Evolutionary conservation across 108 stramenopile species (phyloP), one percentile per base, ranked within the genome.

Genomic region (Cylindrotheca closterium): DNA sequence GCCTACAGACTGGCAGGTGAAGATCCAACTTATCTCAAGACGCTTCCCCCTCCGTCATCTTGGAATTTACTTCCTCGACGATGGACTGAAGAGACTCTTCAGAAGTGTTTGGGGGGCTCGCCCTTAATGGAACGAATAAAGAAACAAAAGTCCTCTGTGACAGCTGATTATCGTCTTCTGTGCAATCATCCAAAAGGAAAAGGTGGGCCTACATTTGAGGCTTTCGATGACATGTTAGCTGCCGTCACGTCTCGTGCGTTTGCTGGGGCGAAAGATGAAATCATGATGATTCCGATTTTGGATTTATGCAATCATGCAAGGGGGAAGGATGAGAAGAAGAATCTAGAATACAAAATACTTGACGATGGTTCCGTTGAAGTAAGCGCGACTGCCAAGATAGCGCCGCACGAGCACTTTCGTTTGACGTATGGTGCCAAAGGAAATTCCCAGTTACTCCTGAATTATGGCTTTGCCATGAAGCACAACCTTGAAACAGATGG

Each of bases 401-500:
- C 7, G 15, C 10, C 37, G 15, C 37, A 42, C 37, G 67, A 71
- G 21, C 62, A 47, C 23, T 68, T 93, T 30, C 69, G 75, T 28
- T 73, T 89, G 53, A 89, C 92, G 2, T 93, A 93, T 55, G 92
- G 92, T 25, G 92, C 92, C 46, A 73, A 79, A 59, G 69, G 79
- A 21, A 93, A 93, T 67, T 60, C 67, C 0, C 71, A 84, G 25
- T 63, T 93, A 45, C 50, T 93, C 17, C 71, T 84, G 8, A 68
- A 89, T 33, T 93, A 93, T 67, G 92, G 91, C 22, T 93, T 93
- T 64, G 74, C 71, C 46, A 80, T 93, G 31, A 53, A 51, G 1
- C 61, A 84, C 54, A 93, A 93, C 62, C 23, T 81, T 0, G 88
- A 93, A 62, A 88, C 92, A 33, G 92, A 93, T 75, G 92, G 92